Percentiles rank a stretch among this genome's conserved stretches.
phyloP scores from a whole-genome alignment of 371 early-diverging fungal genomes.

The Parasitella parasitica region DNA sequence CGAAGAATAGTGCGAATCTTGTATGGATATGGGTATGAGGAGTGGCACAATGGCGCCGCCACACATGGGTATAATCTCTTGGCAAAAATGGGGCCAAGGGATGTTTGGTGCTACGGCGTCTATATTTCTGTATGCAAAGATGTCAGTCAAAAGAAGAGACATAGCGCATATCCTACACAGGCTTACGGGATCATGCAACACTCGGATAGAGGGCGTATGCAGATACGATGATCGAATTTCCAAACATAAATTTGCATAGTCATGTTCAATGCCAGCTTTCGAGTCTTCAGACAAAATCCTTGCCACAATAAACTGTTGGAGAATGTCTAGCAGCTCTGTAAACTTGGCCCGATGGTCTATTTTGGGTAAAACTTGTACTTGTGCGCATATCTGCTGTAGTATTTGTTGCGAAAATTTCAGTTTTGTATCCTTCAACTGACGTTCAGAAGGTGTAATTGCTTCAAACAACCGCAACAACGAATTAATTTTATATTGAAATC shows the following conservation, averaged over 20 bases:
- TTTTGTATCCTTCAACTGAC: slow-evolving; percentile 22
- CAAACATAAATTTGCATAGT: slow-evolving; percentile 44
- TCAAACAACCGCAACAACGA: slow-evolving; percentile 30
- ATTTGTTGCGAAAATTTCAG: slow-evolving; percentile 22
- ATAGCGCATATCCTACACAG: not conserved
- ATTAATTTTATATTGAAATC: slow-evolving; percentile 29
- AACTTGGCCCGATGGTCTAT: slow-evolving; percentile 37
- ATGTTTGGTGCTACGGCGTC: slow-evolving; percentile 47
- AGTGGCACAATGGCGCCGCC: slow-evolving; percentile 42
- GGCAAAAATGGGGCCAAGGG: slow-evolving; percentile 54
- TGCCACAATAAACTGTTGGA: slow-evolving; percentile 36
- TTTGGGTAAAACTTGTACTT: slow-evolving; percentile 24
- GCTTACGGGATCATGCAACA: slow-evolving; percentile 50
- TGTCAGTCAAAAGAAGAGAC: not conserved
- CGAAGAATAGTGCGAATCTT: slow-evolving; percentile 47
- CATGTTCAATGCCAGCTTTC: slow-evolving; percentile 26
- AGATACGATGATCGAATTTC: slow-evolving; percentile 39
- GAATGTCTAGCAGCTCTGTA: slow-evolving; percentile 32
- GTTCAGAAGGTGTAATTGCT: slow-evolving; percentile 21
- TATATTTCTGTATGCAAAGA: slow-evolving; percentile 39
- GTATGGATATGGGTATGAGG: slow-evolving; percentile 12
- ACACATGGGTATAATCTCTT: slow-evolving; percentile 41
- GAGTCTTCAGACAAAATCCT: slow-evolving; percentile 27
- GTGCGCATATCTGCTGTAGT: slow-evolving; percentile 32
- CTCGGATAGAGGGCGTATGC: slow-evolving; percentile 42